Evolutionary conservation across 2,329 filamentous ascomycete species (phyloP), one percentile per base, ranked within the genome.

Genomic region (Trichoderma aggressivum): DNA sequence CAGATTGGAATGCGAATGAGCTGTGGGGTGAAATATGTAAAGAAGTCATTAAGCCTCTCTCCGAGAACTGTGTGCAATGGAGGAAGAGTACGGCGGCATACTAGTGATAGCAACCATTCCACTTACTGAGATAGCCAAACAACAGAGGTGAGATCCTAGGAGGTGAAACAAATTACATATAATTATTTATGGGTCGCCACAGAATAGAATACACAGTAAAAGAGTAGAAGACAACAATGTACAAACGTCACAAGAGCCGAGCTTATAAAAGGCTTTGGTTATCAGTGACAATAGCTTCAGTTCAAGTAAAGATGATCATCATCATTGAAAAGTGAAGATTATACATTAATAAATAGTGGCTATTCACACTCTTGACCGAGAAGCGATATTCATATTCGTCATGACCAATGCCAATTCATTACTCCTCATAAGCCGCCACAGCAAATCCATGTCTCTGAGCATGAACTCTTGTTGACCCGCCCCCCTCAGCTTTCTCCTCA

Each of bases 371-470:
- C 10, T 7, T 59, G 26, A 21, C 18, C 55, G 16, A 59, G 55
- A 0, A 53, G 47, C n/a, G 47, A 56, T 56, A 21, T 56, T 16
- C 14, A 30, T 56, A 56, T 56, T 5, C 16, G 8, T 21, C 30
- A 30, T n/a, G 0, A 30, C 14, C 18, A 21, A 3, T 32, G 0
- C 18, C 1, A 12, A 14, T 36, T 5, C 8, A 8, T 14, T 39
- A 62, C 8, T 53, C 39, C 10, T 70, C 39, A 39, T 11, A 39
- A 28, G 58, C 14, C 30, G 59, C 53, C 39, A 88, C 80, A 70
- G 84, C 82, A 78, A 90, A 91, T 16, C 86, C 85, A 76, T 86
- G 85, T 74, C 89, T 83, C 2, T 89, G 90, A 58, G 86, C 86
- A 81, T 92, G 89, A 50, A 92, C 79, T 64, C 84, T 83, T 14